Evolutionary conservation across 305 asterid genomes (phyloP), one percentile per base, ranked within the genome.

Genomic region (Plantago coronopus): DNA sequence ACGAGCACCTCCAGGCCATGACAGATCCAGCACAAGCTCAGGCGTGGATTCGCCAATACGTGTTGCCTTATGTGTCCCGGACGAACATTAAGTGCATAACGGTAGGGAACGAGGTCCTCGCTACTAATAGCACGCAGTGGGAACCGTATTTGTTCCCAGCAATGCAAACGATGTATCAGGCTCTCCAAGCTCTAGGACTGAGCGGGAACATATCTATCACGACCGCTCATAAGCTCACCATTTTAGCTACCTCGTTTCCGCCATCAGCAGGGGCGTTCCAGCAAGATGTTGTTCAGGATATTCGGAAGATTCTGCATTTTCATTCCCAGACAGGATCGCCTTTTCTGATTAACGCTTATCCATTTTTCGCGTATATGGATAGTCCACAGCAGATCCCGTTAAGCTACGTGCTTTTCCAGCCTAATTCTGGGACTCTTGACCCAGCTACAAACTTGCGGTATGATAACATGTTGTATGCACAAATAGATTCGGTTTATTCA

Each of bases 391-490:
- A 81, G 60, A 68, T 90, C 15, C 46, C 93, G 3, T 66, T 90
- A 69, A 77, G 61, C 51, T 90, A 90, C 44, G 89, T 64, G 7
- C 94, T 90, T 54, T 90, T 90, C 78, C 78, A 74, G 79, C 89
- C 94, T 29, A 83, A 78, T 18, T 45, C 72, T 0, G 96, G 96
- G 51, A 69, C 53, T 47, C 47, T 49, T 0, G 97, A 90, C 57
- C 75, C 94, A 0, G 42, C 1, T 13, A 80, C 96, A 0, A 83
- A 81, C 45, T 68, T 87, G 69, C 85, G 74, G 61, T 90, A 87
- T 19, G 96, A 90, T 56, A 90, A 90, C 78, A 90, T 90, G 97
- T 57, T 90, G 59, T 90, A 80, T 62, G 97, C 96, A 5, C 94
- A 90, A 50, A 83, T 87, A 43, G 97, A 90, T 68, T 86, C 97